Evolutionary conservation across 805 yeast species (phyloP).

Genomic region (Monosporozyma solicola): DNA sequence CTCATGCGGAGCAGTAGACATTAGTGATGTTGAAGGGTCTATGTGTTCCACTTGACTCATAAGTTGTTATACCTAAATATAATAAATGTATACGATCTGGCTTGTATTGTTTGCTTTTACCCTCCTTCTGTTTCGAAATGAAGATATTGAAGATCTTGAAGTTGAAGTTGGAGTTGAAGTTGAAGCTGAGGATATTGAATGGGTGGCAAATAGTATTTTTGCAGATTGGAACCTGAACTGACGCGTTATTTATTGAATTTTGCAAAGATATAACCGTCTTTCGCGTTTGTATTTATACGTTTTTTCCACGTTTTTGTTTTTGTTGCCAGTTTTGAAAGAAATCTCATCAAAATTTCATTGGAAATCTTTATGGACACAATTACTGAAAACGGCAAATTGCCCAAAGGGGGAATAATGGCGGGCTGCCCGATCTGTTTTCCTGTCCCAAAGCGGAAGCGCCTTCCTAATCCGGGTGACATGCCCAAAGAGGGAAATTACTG

Average conservation of each 20-base stretch:
- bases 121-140: background rate
- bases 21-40: conserved; percentile 8
- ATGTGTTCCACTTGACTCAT: conserved; percentile 7
- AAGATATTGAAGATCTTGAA: too few species aligned
- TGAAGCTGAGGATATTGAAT: too few species aligned
- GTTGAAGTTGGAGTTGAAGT: too few species aligned
- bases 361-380: background rate
- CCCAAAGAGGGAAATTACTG: background rate
- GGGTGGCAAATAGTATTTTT: background rate
- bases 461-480: background rate
- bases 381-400: background rate
- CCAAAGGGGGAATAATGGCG: background rate
- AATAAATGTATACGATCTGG: background rate
- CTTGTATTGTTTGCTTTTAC: background rate
- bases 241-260: background rate
- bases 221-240: background rate
- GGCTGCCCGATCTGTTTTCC: background rate
- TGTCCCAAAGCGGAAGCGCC: background rate
- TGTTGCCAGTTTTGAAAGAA: too few species aligned
- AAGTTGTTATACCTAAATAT: too few species aligned
- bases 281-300: background rate
- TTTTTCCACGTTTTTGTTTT: background rate
- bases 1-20: conserved; percentile 22
- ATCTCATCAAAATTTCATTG: too few species aligned
- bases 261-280: background rate